phyloP scores from a whole-genome alignment of 202 grass and related monocot species.

The Hordeum pubiflorum region DNA sequence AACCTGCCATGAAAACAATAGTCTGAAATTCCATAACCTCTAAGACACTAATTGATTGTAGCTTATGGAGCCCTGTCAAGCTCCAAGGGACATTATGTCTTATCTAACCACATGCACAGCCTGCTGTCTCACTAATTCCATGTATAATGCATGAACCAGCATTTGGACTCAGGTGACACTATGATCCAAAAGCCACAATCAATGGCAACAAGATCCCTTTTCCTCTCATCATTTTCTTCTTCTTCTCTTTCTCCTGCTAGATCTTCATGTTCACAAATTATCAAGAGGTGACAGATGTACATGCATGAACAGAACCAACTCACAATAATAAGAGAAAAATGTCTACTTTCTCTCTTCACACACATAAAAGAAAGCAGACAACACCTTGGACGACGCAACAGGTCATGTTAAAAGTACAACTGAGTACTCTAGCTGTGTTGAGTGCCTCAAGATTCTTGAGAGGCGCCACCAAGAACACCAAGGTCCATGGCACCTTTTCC shows the following conservation, averaged over 20 bases:
- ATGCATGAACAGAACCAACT: conserved; percentile 5
- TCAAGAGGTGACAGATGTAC: background rate
- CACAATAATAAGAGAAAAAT: conserved; percentile 10
- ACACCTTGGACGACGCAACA: conserved; percentile 14
- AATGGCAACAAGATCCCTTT: conserved; percentile 13
- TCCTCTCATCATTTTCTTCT: background rate
- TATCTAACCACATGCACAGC: conserved; percentile 14
- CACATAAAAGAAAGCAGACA: background rate
- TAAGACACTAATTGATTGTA: conserved; percentile 18
- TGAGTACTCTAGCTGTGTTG: background rate
- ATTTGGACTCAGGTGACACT: conserved; percentile 29
- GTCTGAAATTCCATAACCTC: background rate
- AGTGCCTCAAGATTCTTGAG: conserved; percentile 32
- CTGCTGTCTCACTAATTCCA: conserved; percentile 7
- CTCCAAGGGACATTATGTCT: background rate
- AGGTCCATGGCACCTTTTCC: conserved; percentile 1
- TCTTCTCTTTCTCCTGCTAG: background rate
- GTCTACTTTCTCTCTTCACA: conserved; percentile 4
- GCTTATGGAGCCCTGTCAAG: conserved; percentile 15
- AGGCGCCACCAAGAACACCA: conserved; percentile 33
- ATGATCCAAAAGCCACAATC: conserved; percentile 43
- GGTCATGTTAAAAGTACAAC: conserved; percentile 25
- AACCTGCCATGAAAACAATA: background rate
- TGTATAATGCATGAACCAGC: conserved; percentile 14
- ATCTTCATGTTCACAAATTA: conserved; percentile 16